Conservation (phyloP, 495 filamentous ascomycete genomes). For the Amphirosellinia nigrospora region DNA sequence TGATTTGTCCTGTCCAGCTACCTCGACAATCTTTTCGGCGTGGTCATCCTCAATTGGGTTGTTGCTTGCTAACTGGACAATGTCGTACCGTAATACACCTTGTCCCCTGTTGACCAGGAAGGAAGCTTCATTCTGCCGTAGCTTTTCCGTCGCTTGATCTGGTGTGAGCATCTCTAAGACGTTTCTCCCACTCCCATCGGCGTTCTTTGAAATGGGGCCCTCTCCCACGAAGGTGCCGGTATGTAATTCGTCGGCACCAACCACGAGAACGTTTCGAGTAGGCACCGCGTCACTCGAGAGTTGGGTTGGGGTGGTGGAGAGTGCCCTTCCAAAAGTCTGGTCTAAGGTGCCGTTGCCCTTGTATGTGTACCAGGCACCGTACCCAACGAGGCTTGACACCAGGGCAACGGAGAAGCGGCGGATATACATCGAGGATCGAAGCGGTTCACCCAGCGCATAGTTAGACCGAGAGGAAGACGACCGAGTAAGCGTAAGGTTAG, state of each 20-base stretch:
- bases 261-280: constrained; percentile 66
- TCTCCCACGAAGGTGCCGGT: constrained; percentile 80
- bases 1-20: constrained; percentile 56
- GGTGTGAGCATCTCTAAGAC: constrained; percentile 95
- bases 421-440: constrained; percentile 58
- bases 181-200: constrained; percentile 77
- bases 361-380: constrained; percentile 59
- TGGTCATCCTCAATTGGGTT: constrained; percentile 99
- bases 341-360: constrained; percentile 41
- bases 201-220: constrained; percentile 83
- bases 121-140: constrained; percentile 87
- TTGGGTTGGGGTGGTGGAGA: constrained; percentile 39
- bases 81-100: constrained; percentile 92
- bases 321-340: constrained; percentile 36
- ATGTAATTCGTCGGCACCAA: constrained; percentile 84
- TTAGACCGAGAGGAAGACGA: constrained; percentile 32
- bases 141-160: constrained; percentile 88
- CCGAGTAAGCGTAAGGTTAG: constrained; percentile 32
- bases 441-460: constrained; percentile 43
- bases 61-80: constrained; percentile 94
- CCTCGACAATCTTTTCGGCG: constrained; percentile 93
- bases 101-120: constrained; percentile 88
- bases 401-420: constrained; percentile 52
- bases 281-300: constrained; percentile 35
- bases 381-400: constrained; percentile 55